A percentile compares a stretch with the other conserved stretches of the same genome.
Evolutionary conservation across 169 alveolate species (phyloP).

Genomic region (Condylostoma magnum): DNA sequence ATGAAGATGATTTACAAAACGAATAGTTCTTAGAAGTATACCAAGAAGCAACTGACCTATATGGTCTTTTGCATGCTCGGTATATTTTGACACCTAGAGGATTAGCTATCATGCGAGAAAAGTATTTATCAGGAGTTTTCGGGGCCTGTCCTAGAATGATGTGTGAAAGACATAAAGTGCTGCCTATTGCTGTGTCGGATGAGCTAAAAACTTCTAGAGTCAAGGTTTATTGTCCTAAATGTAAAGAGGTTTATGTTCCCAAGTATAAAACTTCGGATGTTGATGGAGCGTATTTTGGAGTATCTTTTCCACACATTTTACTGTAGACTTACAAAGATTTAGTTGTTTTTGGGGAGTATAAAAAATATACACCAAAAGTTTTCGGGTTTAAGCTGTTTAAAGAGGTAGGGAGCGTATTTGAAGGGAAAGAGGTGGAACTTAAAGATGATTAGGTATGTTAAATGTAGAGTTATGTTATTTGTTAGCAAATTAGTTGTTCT

Average conservation of each 20-base stretch:
- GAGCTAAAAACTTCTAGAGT: conserved; percentile 91
- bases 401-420: conserved; percentile 57
- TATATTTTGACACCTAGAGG: conserved; percentile 93
- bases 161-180: conserved; percentile 92
- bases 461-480: too few species aligned
- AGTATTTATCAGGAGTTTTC: conserved; percentile 93
- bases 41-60: conserved; percentile 90
- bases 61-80: conserved; percentile 94
- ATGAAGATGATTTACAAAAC: conserved; percentile 55
- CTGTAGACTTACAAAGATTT: conserved; percentile 21
- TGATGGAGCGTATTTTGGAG: conserved; percentile 79
- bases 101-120: conserved; percentile 89
- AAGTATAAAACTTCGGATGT: conserved; percentile 36
- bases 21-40: conserved; percentile 70
- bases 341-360: neutral
- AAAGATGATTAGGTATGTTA: too few species aligned
- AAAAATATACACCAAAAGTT: conserved; percentile 48
- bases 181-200: conserved; percentile 95
- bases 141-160: conserved; percentile 97
- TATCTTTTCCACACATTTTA: conserved; percentile 55
- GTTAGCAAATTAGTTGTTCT: too few species aligned
- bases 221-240: conserved; percentile 94
- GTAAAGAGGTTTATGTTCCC: conserved; percentile 92
- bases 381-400: conserved; percentile 65
- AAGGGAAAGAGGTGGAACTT: too few species aligned